A percentile compares a stretch with the other conserved stretches of the same genome.
Conservation (phyloP, 2,329 filamentous ascomycete genomes). For the Trichoderma cornu-damae region DNA sequence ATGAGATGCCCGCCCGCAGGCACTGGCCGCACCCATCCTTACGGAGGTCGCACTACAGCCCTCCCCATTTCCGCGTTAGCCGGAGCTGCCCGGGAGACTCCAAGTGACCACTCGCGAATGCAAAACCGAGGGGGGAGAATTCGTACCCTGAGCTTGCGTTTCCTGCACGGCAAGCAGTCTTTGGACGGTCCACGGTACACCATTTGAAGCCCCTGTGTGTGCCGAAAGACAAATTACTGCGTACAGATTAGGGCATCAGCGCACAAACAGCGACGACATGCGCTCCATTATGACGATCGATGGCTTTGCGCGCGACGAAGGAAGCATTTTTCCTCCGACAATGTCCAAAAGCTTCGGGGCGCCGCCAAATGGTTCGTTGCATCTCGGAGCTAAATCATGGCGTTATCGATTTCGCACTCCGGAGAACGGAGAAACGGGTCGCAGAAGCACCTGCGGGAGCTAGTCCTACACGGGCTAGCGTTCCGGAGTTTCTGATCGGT, state of each 20-base stretch:
- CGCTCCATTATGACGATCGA: background rate
- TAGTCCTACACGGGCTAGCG: background rate
- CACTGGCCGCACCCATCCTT: conserved; percentile 26
- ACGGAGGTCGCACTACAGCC: conserved; percentile 24
- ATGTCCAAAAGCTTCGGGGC: too few relatives aligned
- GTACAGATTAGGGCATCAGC: background rate
- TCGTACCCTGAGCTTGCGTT: conserved; percentile 25
- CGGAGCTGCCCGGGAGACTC: background rate
- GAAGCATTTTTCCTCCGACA: too few relatives aligned
- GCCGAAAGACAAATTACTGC: background rate
- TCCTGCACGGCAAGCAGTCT: conserved; percentile 26
- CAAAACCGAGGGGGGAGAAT: background rate
- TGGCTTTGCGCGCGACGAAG: too few relatives aligned
- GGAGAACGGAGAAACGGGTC: background rate
- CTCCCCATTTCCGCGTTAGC: background rate
- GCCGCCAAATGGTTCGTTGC: too few relatives aligned
- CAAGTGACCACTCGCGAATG: background rate
- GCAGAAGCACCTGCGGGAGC: background rate
- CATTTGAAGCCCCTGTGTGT: conserved; percentile 17
- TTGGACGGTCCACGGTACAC: conserved; percentile 25
- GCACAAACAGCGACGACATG: background rate
- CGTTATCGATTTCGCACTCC: background rate
- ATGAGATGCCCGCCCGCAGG: conserved; percentile 23
- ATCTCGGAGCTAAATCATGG: background rate
- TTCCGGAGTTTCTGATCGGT: conserved; percentile 11